These are phyloP conservation scores for Coniochaeta sp. DNA, from an alignment of 2,329 filamentous ascomycete species.

Conservation along the genomic window DNA sequence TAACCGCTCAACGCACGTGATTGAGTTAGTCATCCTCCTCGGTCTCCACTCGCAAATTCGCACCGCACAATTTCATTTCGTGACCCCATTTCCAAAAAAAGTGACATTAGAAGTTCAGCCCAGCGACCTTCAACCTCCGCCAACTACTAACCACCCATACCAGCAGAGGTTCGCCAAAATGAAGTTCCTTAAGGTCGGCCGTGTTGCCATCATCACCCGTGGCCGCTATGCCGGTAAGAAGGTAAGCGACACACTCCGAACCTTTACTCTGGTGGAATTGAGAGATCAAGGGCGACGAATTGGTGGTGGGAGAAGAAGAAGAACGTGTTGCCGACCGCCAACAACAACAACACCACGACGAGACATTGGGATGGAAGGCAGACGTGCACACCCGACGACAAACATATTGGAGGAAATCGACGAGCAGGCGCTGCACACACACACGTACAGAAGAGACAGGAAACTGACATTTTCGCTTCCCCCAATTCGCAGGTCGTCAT, in stretches of 20 bases:
- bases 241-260: slow-evolving; percentile 51
- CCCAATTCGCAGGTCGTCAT: slow-evolving; percentile 81
- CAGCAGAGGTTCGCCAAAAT: slow-evolving; percentile 46
- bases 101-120: slow-evolving; percentile 15
- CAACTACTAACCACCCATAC: slow-evolving; percentile 15
- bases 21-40: slow-evolving; percentile 20
- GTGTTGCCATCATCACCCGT: slow-evolving; percentile 99
- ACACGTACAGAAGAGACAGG: slow-evolving; percentile 3
- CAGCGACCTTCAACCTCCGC: slow-evolving; percentile 14
- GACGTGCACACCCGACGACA: no score
- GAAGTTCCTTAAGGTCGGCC: slow-evolving; percentile 98
- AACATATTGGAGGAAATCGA: background rate
- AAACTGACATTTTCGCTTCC: slow-evolving; percentile 19
- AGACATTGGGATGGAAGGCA: background rate
- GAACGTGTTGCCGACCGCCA: background rate
- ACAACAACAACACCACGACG: background rate
- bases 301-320: slow-evolving; percentile 2
- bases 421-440: no score
- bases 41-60: no score
- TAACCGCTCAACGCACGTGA: background rate
- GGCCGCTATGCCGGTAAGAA: slow-evolving; percentile 99
- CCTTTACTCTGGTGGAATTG: slow-evolving; percentile 6
- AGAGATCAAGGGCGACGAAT: slow-evolving; percentile 1
- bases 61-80: slow-evolving; percentile 15
- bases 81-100: slow-evolving; percentile 14